A percentile compares a stretch with the other conserved stretches of the same genome.
phyloP scores from a whole-genome alignment of 2,329 filamentous ascomycete species.

The Colletotrichum filicis region DNA sequence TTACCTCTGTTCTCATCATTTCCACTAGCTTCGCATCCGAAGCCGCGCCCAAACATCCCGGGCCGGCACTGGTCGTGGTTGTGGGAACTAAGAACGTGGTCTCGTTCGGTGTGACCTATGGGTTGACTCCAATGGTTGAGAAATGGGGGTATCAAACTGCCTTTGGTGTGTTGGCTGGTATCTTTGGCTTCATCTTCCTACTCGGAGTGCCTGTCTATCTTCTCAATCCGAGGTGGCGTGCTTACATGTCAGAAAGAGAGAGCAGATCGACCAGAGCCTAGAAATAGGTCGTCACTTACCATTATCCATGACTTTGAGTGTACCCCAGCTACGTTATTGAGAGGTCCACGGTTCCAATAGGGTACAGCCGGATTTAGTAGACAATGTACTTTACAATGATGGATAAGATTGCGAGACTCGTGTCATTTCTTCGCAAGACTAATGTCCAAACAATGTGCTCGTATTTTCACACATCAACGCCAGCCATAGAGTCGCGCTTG shows the following conservation, averaged over 20 bases:
- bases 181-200: slow-evolving; percentile 37
- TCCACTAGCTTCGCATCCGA: slow-evolving; percentile 48
- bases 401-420: background rate
- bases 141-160: slow-evolving; percentile 34
- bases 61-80: slow-evolving; percentile 46
- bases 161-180: slow-evolving; percentile 36
- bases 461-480: background rate
- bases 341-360: background rate
- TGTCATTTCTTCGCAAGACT: background rate
- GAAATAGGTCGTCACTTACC: background rate
- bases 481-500: too few relatives aligned
- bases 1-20: slow-evolving; percentile 42
- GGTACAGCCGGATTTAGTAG: background rate
- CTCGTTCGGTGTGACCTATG: slow-evolving; percentile 45
- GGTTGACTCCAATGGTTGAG: slow-evolving; percentile 45
- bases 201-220: slow-evolving; percentile 39
- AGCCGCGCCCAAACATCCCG: slow-evolving; percentile 46
- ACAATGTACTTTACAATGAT: background rate
- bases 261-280: background rate
- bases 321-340: background rate
- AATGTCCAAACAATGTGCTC: background rate
- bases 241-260: slow-evolving; percentile 12
- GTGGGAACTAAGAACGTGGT: slow-evolving; percentile 48
- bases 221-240: slow-evolving; percentile 36
- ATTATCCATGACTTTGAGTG: background rate